These are phyloP conservation scores for Emydomyces testavorans DNA, from an alignment of 2,329 filamentous ascomycete species.

Conservation along the genomic window DNA sequence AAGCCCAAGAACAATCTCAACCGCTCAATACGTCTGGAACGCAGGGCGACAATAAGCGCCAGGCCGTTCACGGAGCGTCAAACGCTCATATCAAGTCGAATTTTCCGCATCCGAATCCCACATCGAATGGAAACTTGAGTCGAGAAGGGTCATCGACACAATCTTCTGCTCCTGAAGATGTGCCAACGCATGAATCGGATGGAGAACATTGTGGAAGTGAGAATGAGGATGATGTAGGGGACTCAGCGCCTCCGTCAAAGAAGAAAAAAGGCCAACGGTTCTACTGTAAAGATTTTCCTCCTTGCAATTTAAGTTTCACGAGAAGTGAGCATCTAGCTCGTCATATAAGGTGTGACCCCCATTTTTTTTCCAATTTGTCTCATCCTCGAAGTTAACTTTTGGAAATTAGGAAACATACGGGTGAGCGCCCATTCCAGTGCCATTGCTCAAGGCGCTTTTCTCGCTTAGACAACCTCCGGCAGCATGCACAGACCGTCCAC, in stretches of 20 bases:
- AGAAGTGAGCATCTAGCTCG: conserved; percentile 88
- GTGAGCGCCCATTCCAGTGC: conserved; percentile 91
- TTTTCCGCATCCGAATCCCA: conserved; percentile 28
- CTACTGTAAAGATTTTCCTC: conserved; percentile 89
- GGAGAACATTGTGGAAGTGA: conserved; percentile 11
- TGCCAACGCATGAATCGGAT: conserved; percentile 9
- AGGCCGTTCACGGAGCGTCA: background rate
- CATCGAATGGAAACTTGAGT: conserved; percentile 37
- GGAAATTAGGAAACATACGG: conserved; percentile 72
- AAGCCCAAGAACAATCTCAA: conserved; percentile 20
- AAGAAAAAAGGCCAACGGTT: conserved; percentile 97
- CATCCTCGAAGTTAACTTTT: background rate
- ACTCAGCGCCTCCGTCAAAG: conserved; percentile 64
- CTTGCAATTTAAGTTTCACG: conserved; percentile 89
- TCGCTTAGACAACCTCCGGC: conserved; percentile 82
- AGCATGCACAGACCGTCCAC: conserved; percentile 95
- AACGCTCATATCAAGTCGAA: conserved; percentile 31
- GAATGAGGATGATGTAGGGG: conserved; percentile 52
- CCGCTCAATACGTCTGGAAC: background rate
- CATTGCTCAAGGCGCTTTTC: conserved; percentile 92
- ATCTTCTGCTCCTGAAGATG: conserved; percentile 37
- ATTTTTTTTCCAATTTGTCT: background rate
- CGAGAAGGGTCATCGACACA: conserved; percentile 51
- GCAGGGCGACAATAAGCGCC: background rate
- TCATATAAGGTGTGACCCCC: conserved; percentile 63